A percentile compares a stretch with the other conserved stretches of the same genome.
These are phyloP conservation scores for Suillus luteus DNA, from an alignment of 768 basidiomycete species.

Conservation along the genomic window DNA sequence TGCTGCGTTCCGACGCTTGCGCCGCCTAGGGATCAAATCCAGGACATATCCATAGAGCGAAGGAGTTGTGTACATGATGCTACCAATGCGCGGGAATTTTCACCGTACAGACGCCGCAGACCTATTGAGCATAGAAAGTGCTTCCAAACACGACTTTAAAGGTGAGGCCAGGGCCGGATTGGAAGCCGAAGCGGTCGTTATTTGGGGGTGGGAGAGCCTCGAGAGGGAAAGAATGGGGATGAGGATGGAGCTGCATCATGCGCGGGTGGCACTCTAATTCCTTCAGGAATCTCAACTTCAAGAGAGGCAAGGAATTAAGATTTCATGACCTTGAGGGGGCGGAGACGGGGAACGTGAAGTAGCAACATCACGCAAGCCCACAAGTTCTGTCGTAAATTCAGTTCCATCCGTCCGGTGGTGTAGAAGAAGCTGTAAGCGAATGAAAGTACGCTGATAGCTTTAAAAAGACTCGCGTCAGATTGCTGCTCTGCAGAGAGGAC, in stretches of 20 bases:
- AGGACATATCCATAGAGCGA: neutral
- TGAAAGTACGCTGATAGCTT: too few relatives aligned
- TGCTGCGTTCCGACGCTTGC: too few relatives aligned
- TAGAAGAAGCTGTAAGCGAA: too few relatives aligned
- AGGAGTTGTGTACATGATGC: neutral
- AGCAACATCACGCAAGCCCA: neutral
- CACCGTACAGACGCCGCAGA: neutral
- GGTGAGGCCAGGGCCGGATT: neutral
- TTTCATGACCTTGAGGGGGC: neutral
- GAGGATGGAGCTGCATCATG: neutral
- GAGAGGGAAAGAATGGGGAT: neutral
- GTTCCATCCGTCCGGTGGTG: neutral
- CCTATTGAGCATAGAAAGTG: neutral
- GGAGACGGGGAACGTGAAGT: neutral
- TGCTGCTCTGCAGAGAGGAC: too few relatives aligned
- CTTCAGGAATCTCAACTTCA: neutral
- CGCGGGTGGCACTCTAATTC: neutral
- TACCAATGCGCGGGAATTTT: neutral
- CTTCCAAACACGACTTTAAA: neutral
- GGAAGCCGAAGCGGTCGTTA: neutral
- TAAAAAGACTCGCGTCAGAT: too few relatives aligned
- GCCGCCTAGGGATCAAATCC: neutral
- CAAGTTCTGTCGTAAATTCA: neutral
- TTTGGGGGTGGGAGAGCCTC: neutral
- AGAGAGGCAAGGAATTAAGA: neutral